These are phyloP conservation scores for Colletotrichum plurivorum DNA, from an alignment of 2,329 filamentous ascomycete species.

Conservation along the genomic window DNA sequence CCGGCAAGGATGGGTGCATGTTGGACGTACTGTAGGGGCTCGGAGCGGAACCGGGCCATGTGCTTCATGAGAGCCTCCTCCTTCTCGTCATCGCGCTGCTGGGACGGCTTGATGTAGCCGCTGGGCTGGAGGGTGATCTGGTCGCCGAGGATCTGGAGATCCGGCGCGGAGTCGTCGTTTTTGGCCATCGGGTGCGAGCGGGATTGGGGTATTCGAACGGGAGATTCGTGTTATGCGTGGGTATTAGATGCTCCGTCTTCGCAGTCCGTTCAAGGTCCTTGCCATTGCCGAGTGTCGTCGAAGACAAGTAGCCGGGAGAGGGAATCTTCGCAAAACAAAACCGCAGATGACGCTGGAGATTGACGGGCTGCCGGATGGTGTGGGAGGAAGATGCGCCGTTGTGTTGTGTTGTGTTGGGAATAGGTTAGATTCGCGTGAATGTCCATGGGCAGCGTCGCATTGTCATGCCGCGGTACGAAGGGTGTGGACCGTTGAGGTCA, in stretches of 20 bases:
- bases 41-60: constrained; percentile 87
- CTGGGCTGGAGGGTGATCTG: constrained; percentile 82
- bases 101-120: constrained; percentile 71
- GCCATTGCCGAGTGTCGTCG: constrained; percentile 30
- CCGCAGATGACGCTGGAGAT: constrained; percentile 27
- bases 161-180: constrained; percentile 69
- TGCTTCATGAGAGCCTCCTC: constrained; percentile 83
- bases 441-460: constrained; percentile 22
- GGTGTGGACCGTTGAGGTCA: constrained; percentile 33
- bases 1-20: constrained; percentile 17
- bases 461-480: constrained; percentile 25
- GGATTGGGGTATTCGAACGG: not conserved
- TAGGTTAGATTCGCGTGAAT: not conserved
- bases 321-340: not conserved
- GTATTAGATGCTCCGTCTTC: constrained; percentile 12
- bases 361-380: constrained; percentile 18
- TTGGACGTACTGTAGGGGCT: constrained; percentile 69
- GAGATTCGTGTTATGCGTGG: not conserved
- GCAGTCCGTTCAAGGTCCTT: constrained; percentile 33
- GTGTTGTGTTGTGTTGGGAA: constrained; percentile 1
- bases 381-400: constrained; percentile 13
- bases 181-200: constrained; percentile 51
- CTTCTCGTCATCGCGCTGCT: constrained; percentile 62
- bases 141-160: constrained; percentile 82
- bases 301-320: not conserved